A percentile compares a stretch with the other conserved stretches of the same genome.
Evolutionary conservation across 1,284 basidiomycete species (phyloP).

Genomic region (Quambalaria eucalypti): DNA sequence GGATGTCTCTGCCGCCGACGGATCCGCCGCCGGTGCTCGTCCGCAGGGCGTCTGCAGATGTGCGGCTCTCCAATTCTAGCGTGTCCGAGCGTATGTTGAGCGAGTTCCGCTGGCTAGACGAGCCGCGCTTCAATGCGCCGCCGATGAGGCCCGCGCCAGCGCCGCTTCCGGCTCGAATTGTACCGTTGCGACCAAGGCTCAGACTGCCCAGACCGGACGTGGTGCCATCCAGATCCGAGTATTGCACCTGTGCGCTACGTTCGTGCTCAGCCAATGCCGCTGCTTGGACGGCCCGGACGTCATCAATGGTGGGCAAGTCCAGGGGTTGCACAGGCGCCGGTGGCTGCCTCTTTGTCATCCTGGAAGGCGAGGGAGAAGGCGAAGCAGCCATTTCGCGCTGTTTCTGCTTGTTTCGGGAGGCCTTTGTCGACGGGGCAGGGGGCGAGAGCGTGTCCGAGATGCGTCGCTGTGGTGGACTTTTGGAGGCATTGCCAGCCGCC

Average conservation of each 20-base stretch:
- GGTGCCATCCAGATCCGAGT: background rate
- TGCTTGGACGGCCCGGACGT: slow-evolving; percentile 39
- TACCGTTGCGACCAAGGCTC: background rate
- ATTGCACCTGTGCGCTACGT: background rate
- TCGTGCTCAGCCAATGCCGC: slow-evolving; percentile 21
- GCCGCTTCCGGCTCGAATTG: background rate
- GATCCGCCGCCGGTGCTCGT: background rate
- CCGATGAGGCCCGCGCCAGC: background rate
- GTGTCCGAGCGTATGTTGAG: background rate
- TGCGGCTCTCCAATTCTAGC: background rate
- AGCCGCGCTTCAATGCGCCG: too few species aligned
- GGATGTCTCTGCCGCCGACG: background rate
- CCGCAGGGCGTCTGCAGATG: background rate
- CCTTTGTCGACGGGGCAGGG: slow-evolving; percentile 12
- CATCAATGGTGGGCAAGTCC: slow-evolving; percentile 43
- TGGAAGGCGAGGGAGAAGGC: slow-evolving; percentile 5
- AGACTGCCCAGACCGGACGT: background rate
- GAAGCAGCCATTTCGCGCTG: slow-evolving; percentile 20
- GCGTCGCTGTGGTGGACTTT: too few species aligned
- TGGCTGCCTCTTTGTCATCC: slow-evolving; percentile 9
- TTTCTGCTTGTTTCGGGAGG: slow-evolving; percentile 31
- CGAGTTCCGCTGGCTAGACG: background rate
- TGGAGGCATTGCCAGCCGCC: background rate
- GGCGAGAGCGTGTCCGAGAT: slow-evolving; percentile 8
- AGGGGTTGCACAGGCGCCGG: slow-evolving; percentile 29